phyloP scores from a whole-genome alignment of 352 stramenopile species.

The Phytopythium chamaehyphon region DNA sequence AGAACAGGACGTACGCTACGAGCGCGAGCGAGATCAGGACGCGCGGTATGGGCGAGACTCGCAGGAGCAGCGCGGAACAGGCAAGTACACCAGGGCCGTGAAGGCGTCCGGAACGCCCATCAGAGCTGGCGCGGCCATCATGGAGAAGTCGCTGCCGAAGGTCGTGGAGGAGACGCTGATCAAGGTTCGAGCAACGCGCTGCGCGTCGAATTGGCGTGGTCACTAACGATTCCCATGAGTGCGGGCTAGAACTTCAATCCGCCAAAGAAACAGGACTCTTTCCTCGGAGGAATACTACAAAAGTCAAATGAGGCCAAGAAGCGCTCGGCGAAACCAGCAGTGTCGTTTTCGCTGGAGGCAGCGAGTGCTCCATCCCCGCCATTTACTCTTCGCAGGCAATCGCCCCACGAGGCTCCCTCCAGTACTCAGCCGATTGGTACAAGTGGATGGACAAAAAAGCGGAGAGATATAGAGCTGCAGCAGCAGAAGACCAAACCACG shows the following conservation, averaged over 20 bases:
- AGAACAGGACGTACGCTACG: no score
- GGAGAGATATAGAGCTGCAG: conserved; percentile 1
- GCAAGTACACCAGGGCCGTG: neutral
- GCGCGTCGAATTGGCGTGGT: neutral
- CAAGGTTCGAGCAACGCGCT: neutral
- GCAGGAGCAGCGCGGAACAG: neutral
- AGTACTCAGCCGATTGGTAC: conserved; percentile 5
- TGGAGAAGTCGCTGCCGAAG: no score
- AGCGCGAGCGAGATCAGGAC: neutral
- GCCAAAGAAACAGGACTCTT: conserved; percentile 18
- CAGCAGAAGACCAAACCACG: conserved; percentile 4
- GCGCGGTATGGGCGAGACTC: neutral
- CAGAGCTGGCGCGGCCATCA: neutral
- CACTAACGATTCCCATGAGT: neutral
- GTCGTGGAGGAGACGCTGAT: neutral
- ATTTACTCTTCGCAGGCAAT: neutral
- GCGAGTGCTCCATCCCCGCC: conserved; percentile 14
- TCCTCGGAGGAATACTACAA: conserved; percentile 13
- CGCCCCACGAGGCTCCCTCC: neutral
- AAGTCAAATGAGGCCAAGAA: conserved; percentile 11
- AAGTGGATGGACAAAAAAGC: conserved; percentile 17
- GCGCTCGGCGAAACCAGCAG: neutral
- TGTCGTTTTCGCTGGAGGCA: conserved; percentile 19
- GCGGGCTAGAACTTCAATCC: conserved; percentile 17
- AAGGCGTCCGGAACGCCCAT: neutral